A percentile compares a stretch with the other conserved stretches of the same genome.
Evolutionary conservation across 2,329 filamentous ascomycete genomes (phyloP).

Genomic region (Exophiala phaeomuriformis): DNA sequence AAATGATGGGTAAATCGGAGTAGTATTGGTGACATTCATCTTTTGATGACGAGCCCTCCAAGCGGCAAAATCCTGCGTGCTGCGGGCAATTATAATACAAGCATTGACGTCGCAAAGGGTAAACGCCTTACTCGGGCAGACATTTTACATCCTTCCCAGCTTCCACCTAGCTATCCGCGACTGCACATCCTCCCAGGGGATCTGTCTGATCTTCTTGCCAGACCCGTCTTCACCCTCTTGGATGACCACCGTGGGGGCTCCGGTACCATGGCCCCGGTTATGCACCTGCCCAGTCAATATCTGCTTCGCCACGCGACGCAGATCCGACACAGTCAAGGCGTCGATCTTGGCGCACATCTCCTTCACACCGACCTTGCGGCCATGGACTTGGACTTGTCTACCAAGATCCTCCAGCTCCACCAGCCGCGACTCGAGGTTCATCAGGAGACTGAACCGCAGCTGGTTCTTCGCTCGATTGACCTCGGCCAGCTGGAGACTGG

Average conservation of each 20-base stretch:
- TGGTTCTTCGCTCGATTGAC: constrained; percentile 96
- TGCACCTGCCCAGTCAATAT: constrained; percentile 70
- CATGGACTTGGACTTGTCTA: constrained; percentile 93
- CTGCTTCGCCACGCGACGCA: constrained; percentile 69
- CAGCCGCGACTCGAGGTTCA: constrained; percentile 97
- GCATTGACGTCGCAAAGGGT: not conserved
- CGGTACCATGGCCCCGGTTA: constrained; percentile 71
- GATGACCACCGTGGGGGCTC: constrained; percentile 85
- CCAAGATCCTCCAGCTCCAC: constrained; percentile 95
- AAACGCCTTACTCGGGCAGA: constrained; percentile 3
- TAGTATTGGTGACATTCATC: too few species aligned
- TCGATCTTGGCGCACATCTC: constrained; percentile 93
- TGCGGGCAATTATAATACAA: constrained; percentile 5
- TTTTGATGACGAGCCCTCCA: too few species aligned
- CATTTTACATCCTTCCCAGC: constrained; percentile 55
- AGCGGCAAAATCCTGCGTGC: not conserved
- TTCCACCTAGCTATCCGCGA: constrained; percentile 77
- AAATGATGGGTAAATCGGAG: too few species aligned
- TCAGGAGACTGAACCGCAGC: constrained; percentile 77
- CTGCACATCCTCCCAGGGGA: constrained; percentile 86
- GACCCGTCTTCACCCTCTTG: constrained; percentile 79
- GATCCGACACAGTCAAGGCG: constrained; percentile 66
- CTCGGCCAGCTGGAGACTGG: constrained; percentile 64
- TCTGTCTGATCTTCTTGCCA: constrained; percentile 53
- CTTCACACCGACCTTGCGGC: constrained; percentile 77